Evolutionary conservation across 306 rosid species (phyloP), one percentile per base, ranked within the genome.

Genomic region (Begonia peltatifolia): DNA sequence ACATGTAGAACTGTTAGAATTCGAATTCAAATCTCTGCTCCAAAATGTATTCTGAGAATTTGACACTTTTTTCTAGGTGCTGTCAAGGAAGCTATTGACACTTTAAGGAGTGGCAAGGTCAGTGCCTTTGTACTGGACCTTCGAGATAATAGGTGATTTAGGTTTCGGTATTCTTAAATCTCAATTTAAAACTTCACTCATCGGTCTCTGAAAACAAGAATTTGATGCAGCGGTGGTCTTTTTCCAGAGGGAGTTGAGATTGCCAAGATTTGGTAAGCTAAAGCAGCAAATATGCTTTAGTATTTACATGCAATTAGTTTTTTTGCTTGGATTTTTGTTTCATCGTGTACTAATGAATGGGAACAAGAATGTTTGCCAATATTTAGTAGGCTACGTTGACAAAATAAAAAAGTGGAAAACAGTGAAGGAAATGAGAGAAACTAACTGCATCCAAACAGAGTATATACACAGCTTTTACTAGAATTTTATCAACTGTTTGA

Each of bases 211-310:
- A 76, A 65, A 63, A 65, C 57, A 55, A 62, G 57, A 63, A 36
- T 77, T 83, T 74, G 74, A 64, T 74, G 82, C 95, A 90, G 99
- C 52, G 99, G 99, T 56, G 99, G 99, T 57, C 92, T 86, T 63
- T 90, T 90, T 68, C 99, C 99, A 0, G 97, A 90, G 76, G 99
- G 95, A 74, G 84, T 86, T 57, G 94, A 86, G 86, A 86, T 73
- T 73, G 99, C 99, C 47, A 90, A 90, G 72, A 66, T 90, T 51
- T 90, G 99, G 99, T 90, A 70, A 87, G 89, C 72, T 56, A 44
- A 36, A 55, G 54, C 55, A 58, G 25, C 35, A 64, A 14, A 13
- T 51, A 3, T 16, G 18, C 22, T 15, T 14, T 30, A 47, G 46
- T 35, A 35, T 11, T 30, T 60, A 15, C 41, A 17, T 51, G 63